Evolutionary conservation across 2,329 filamentous ascomycete genomes (phyloP), one percentile per base, ranked within the genome.

Genomic region (Mollisia scopiformis): DNA sequence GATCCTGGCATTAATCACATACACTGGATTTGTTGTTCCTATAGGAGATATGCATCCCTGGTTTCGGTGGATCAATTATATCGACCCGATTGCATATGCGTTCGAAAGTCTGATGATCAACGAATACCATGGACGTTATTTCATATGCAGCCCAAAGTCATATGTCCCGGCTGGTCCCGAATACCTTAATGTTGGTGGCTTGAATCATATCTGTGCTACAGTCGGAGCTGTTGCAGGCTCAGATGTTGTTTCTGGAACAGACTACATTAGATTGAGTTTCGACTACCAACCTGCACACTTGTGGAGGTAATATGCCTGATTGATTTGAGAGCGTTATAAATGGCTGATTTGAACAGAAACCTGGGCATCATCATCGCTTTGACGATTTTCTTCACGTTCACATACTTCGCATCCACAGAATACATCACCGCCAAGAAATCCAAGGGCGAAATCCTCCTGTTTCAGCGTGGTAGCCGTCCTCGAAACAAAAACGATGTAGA

Each of bases 91-190:
- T 14, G 86, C 85, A 1, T 96, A 95, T 66, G 86, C 87, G 0
- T 96, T 96, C 70, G 91, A 96, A 74, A 79, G 86, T 0, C 81
- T 95, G 27, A 89, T 93, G 82, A 83, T 91, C 65, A 96, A 96
- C 75, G 93, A 97, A 74, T 96, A 59, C 37, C 58, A 62, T 54
- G 63, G 61, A 16, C 57, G 63, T 11, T 10, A 62, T 1, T 63
- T 68, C 35, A 31, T 55, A 4, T 71, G 69, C 47, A 37, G 55
- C 4, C 5, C 31, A 19, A 28, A 54, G 6, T 16, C 43, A 5
- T 67, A 65, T 25, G 58, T 71, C 6, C 69, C 69, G 11, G 33
- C 33, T 16, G 68, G 67, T 2, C 33, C 53, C 23, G 33, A 13
- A 11, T 69, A 65, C 52, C 35, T 50, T 2, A 13, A 53, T 23